These are phyloP conservation scores for Ceratocystis variospora DNA, from an alignment of 2,329 filamentous ascomycete species.

Conservation along the genomic window DNA sequence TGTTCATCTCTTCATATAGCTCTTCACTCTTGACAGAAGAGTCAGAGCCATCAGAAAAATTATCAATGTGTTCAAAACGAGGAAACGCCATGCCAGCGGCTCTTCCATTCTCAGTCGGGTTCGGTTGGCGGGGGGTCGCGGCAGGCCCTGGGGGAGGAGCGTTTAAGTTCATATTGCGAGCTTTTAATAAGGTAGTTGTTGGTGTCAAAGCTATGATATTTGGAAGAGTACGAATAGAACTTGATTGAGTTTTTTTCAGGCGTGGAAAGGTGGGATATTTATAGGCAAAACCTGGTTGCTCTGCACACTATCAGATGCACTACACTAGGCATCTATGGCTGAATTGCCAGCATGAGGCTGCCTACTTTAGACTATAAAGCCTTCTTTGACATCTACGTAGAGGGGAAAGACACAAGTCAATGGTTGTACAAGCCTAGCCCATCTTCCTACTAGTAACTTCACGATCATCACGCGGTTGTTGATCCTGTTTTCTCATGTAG, in stretches of 20 bases:
- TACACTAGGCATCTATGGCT: no score
- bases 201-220: background rate
- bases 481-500: background rate
- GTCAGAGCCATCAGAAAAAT: no score
- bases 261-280: background rate
- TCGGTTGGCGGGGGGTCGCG: background rate
- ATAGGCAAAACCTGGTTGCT: background rate
- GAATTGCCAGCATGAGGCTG: no score
- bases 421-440: background rate
- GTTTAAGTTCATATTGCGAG: background rate
- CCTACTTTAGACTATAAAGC: no score
- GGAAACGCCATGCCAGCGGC: background rate
- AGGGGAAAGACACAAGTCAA: no score
- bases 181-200: no score
- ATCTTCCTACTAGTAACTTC: background rate
- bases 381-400: no score
- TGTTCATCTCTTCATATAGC: background rate
- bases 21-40: background rate
- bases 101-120: background rate
- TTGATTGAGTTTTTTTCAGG: background rate
- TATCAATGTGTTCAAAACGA: background rate
- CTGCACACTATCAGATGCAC: background rate
- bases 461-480: background rate
- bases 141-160: background rate
- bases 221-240: background rate